Base-by-base conservation (phyloP, 345 rosid species). In the thale cress (Arabidopsis thaliana) region DNA sequence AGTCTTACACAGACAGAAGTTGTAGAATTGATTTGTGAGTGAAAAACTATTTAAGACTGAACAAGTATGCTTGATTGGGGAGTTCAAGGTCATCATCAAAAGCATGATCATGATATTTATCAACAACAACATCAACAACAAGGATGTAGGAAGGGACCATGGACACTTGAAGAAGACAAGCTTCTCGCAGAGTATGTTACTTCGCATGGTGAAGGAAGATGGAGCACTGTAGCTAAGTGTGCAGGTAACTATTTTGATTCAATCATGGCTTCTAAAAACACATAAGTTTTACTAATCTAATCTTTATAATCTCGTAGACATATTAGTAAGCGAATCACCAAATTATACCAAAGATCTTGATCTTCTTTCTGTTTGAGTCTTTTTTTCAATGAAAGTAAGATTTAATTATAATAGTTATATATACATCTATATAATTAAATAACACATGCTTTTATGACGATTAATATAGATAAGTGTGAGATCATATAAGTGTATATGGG, bases 161-260 rank as follows among this genome's bases (percentile, higher is more conserved):
- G 98, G 98, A 87, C 96, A 73, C 83, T 89, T 38, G 86, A 87
- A 79, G 98, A 89, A 69, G 97, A 91, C 66, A 86, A 79, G 76
- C 67, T 91, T 74, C 87, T 93, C 1, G 62, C 16, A 4, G 86
- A 86, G 64, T 79, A 89, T 78, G 87, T 91, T n/a, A 78, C 70
- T 46, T 53, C 74, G 48, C 82, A 86, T 75, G 96, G 97, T 11
- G 96, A 87, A 53, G 97, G 97, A 78, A 81, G 91, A 78, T 91
- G 98, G 98, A 89, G 89, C 69, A 82, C 91, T 32, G 90, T 89
- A 2, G 73, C 91, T 69, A 88, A 69, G 53, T 80, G 74, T 55
- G 71, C 91, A 59, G 97, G 98, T 91, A 84, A 12, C 48, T 41
- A 14, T 37, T 40, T 55, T 55, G 14, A 34, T 69, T 11, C 13